Percentiles rank a stretch among this genome's conserved stretches.
Conservation (phyloP, 345 rosid species). For the Alliaria petiolata region DNA sequence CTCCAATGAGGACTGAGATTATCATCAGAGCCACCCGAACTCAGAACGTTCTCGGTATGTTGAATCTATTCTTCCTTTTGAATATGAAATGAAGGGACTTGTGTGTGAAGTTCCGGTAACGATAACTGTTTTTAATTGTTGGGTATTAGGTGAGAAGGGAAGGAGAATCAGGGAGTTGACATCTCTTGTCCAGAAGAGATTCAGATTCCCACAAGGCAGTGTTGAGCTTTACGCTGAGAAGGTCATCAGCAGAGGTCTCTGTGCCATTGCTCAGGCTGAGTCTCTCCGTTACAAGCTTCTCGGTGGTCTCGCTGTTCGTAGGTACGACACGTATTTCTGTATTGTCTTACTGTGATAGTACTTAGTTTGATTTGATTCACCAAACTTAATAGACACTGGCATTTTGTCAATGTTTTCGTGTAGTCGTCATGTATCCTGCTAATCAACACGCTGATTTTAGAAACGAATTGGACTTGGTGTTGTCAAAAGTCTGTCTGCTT, state of each 20-base stretch:
- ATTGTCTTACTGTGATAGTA: neutral
- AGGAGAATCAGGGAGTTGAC: slow-evolving; percentile 77
- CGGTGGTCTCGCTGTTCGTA: slow-evolving; percentile 86
- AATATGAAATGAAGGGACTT: neutral
- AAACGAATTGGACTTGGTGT: too few relatives aligned
- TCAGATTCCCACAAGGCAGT: neutral
- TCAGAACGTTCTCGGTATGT: slow-evolving; percentile 75
- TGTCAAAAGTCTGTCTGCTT: too few relatives aligned
- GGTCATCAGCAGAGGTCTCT: slow-evolving; percentile 44
- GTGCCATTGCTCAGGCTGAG: slow-evolving; percentile 93
- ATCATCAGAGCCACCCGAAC: slow-evolving; percentile 89
- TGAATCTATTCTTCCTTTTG: neutral
- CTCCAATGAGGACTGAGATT: slow-evolving; percentile 86
- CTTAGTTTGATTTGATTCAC: too few relatives aligned
- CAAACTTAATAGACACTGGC: too few relatives aligned
- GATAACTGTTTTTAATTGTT: too few relatives aligned
- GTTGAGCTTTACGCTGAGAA: neutral
- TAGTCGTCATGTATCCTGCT: too few relatives aligned
- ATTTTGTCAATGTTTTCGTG: too few relatives aligned
- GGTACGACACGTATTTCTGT: too few relatives aligned
- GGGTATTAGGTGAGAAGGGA: slow-evolving; percentile 76
- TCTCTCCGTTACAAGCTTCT: slow-evolving; percentile 88
- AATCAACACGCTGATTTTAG: too few relatives aligned
- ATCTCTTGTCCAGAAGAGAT: slow-evolving; percentile 45
- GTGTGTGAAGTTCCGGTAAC: neutral